Evolutionary conservation across 768 basidiomycete genomes (phyloP), one percentile per base, ranked within the genome.

Genomic region (Pleurotus ostreatus): DNA sequence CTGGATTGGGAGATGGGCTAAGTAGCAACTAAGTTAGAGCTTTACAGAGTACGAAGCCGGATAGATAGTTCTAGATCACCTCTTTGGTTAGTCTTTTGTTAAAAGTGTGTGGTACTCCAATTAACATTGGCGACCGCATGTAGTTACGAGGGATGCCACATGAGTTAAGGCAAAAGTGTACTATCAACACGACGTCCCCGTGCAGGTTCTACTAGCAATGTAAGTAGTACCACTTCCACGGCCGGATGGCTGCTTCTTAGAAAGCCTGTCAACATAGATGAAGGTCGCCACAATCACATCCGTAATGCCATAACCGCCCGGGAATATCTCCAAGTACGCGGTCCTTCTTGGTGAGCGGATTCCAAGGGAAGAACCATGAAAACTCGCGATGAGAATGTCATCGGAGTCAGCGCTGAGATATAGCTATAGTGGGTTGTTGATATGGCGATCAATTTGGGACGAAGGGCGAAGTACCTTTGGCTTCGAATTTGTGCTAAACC

Each of bases 221-320:
- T 34, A 34, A 9, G 30, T 34, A 34, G 30, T 34, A 2, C 30
- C 30, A 34, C 30, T 34, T 34, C 30, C 30, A 11, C 30, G 30
- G 30, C 30, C 9, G 7, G 30, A 34, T 34, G 30, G 30, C 54
- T 64, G 18, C 63, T 65, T 51, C 60, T 61, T 26, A 66, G 59
- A 15, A 64, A 34, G 23, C 56, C 66, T 66, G 47, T 70, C 66
- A 16, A 70, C 48, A 46, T 66, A 70, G 30, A 70, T 57, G 47
- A 71, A 71, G 3, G 70, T 69, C 3, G 68, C 46, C 4, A 71
- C 41, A 20, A 71, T 66, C 20, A 60, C 56, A 47, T 68, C 65
- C 5, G 64, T 37, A 52, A 70, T 67, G 34, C 63, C 58, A 57
- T 62, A 57, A 1, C 68, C 70, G n/a, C 52, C 58, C 20, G 63